A percentile compares a stretch with the other conserved stretches of the same genome.
Conservation (phyloP, 805 yeast genomes). For the Hanseniaspora nectarophila region DNA sequence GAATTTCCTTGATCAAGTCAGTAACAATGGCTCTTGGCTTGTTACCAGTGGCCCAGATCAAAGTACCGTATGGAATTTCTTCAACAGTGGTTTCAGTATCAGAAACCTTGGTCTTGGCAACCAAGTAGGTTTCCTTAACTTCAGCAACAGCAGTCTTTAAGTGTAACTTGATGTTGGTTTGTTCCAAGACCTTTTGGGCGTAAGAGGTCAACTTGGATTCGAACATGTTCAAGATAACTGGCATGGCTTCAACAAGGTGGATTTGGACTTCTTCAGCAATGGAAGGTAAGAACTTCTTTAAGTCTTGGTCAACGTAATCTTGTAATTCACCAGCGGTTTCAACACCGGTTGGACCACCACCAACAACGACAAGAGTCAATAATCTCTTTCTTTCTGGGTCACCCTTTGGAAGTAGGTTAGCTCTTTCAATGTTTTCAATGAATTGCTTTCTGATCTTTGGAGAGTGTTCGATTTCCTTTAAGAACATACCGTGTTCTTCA, state of each 20-base stretch:
- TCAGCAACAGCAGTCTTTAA: constrained; percentile 81
- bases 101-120: constrained; percentile 57
- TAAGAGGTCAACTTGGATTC: constrained; percentile 35
- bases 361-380: constrained; percentile 78
- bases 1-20: constrained; percentile 55
- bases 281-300: constrained; percentile 77
- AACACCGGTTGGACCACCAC: constrained; percentile 98
- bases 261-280: constrained; percentile 75
- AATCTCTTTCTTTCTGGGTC: constrained; percentile 76
- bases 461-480: constrained; percentile 84
- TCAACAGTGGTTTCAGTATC: constrained; percentile 55
- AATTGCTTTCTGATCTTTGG: constrained; percentile 66
- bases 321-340: constrained; percentile 94
- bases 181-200: constrained; percentile 33
- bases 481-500: constrained; percentile 65
- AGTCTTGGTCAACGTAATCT: constrained; percentile 86
- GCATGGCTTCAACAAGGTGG: constrained; percentile 79
- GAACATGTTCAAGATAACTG: constrained; percentile 59
- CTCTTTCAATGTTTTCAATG: constrained; percentile 81
- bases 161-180: constrained; percentile 56
- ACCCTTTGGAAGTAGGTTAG: constrained; percentile 65
- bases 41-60: constrained; percentile 97
- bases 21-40: constrained; percentile 66
- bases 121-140: constrained; percentile 61
- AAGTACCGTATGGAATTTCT: constrained; percentile 72